Percentiles rank a stretch among this genome's conserved stretches.
phyloP scores from a whole-genome alignment of 495 filamentous ascomycete species.

The Tuber calosporum region DNA sequence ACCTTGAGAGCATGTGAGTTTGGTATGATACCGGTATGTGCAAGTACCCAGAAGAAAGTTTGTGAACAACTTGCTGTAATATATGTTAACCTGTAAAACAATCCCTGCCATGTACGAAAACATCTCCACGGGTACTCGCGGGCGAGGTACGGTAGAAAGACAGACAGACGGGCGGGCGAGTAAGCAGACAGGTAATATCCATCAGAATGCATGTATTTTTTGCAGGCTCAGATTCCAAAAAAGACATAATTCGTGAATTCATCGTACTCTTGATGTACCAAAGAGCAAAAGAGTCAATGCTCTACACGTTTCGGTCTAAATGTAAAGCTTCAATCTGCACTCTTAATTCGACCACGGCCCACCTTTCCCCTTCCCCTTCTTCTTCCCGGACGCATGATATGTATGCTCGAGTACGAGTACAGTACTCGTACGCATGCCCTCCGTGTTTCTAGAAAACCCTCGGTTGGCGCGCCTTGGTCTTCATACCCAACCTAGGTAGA shows the following conservation, averaged over 20 bases:
- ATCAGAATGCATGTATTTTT: background rate
- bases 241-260: background rate
- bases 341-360: background rate
- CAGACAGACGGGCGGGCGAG: background rate
- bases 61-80: background rate
- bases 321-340: background rate
- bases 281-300: background rate
- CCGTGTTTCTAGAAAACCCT: constrained; percentile 2
- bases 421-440: constrained; percentile 1
- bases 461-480: background rate
- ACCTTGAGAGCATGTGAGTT: background rate
- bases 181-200: background rate
- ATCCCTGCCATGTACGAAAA: background rate
- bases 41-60: background rate
- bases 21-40: background rate
- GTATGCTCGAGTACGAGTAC: no score
- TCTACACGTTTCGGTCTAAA: background rate
- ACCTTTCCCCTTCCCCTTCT: background rate
- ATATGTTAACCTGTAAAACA: background rate
- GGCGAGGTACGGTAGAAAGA: background rate
- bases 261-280: background rate
- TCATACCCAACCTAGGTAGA: background rate
- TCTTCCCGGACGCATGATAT: background rate
- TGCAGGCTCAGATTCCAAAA: background rate
- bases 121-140: background rate